Evolutionary conservation across 139 green algal genomes (phyloP), one percentile per base, ranked within the genome.

Genomic region (Micractinium sp.): DNA sequence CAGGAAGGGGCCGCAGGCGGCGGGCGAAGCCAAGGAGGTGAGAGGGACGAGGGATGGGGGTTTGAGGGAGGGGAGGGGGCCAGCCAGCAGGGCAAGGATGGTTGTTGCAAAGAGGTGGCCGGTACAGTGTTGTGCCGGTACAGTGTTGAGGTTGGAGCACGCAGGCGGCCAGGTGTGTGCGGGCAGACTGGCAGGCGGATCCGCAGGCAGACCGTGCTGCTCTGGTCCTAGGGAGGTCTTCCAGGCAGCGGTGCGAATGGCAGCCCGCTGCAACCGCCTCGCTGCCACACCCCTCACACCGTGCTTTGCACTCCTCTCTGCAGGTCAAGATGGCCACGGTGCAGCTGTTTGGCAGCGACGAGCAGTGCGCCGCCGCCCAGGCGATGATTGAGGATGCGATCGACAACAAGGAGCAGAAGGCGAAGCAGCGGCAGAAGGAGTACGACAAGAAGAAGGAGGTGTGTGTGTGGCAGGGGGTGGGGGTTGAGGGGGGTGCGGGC

Each of bases 351-450:
- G 96, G 96, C 31, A 94, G 95, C 31, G 77, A 87, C 9, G 93
- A 95, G 88, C 90, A 94, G 67, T 94, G 96, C 41, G 95, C 96
- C 66, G 89, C 79, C 29, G 95, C 94, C 18, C 76, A 93, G 75
- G 91, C 88, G 0, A 94, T 98, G 91, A 98, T 98, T 38, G 66
- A 86, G 71, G 86, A 93, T n/a, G 85, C 81, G 9, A 88, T 96
- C 16, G 93, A 96, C 15, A 97, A 97, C 83, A 90, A 85, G 88
- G 96, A 97, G 87, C 96, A 98, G 90, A 98, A 98, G 90, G 38
- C 35, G 16, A 97, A 98, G 93, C 96, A 98, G 92, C 93, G 96
- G 60, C 86, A 94, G 33, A 96, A 96, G 93, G 95, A 97, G 90
- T 98, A 98, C 89, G 96, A 97, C 36, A 92, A 91, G 77, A 95